These are phyloP conservation scores for Exophiala alcalophila DNA, from an alignment of 2,329 filamentous ascomycete genomes.

Conservation along the genomic window DNA sequence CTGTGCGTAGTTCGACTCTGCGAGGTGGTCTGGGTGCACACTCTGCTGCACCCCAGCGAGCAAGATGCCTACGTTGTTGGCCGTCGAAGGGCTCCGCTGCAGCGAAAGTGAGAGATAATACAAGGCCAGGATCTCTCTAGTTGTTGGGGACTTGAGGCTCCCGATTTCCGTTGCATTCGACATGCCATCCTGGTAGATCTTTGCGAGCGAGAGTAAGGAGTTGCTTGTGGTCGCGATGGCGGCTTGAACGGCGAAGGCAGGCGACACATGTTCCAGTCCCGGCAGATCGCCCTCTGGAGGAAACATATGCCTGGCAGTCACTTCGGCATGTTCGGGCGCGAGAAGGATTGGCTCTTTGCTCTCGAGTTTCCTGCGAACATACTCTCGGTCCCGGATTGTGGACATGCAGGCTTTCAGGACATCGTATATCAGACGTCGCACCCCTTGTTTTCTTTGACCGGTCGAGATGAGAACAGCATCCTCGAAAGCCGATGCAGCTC, in stretches of 20 bases:
- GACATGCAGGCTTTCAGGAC: slow-evolving; percentile 62
- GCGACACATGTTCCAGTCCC: slow-evolving; percentile 69
- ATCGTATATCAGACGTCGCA: slow-evolving; percentile 73
- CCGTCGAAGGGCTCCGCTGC: slow-evolving; percentile 93
- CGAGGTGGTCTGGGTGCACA: slow-evolving; percentile 40
- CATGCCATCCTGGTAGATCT: slow-evolving; percentile 94
- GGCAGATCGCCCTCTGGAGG: slow-evolving; percentile 71
- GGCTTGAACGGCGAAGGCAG: slow-evolving; percentile 69
- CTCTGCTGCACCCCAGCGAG: slow-evolving; percentile 89
- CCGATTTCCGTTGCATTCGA: slow-evolving; percentile 56
- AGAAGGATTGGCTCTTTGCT: slow-evolving; percentile 67
- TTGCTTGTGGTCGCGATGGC: slow-evolving; percentile 94
- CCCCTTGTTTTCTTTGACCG: slow-evolving; percentile 65
- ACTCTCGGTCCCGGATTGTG: slow-evolving; percentile 21
- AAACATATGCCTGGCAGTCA: slow-evolving; percentile 82
- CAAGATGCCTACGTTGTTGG: slow-evolving; percentile 96
- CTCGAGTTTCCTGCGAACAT: slow-evolving; percentile 36
- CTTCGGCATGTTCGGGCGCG: slow-evolving; percentile 76
- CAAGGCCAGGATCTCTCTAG: slow-evolving; percentile 86
- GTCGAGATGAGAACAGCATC: slow-evolving; percentile 88
- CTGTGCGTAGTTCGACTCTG: slow-evolving; percentile 30
- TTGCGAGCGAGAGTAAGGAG: slow-evolving; percentile 86
- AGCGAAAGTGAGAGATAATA: slow-evolving; percentile 94
- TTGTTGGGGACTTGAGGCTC: slow-evolving; percentile 65
- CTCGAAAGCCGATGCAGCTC: slow-evolving; percentile 85